Conservation (phyloP, 306 rosid genomes). For the Cicer pinnatifidum region DNA sequence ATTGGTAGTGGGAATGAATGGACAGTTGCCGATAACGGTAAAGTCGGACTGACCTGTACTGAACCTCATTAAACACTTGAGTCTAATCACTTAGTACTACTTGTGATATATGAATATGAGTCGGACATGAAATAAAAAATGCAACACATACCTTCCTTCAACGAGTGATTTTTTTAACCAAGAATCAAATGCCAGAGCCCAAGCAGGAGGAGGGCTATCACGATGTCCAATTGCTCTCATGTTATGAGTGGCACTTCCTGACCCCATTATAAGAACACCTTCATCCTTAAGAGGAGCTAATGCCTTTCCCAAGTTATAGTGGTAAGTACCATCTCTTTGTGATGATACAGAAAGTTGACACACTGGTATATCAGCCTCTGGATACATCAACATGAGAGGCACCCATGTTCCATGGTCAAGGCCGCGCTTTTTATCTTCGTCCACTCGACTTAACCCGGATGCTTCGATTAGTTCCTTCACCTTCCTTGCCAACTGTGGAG, state of each 20-base stretch:
- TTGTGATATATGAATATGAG: no score
- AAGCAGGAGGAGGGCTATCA: conserved; percentile 32
- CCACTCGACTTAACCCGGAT: conserved; percentile 5
- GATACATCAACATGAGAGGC: conserved; percentile 32
- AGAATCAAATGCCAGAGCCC: conserved; percentile 51
- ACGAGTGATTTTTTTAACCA: conserved; percentile 43
- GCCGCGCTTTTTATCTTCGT: conserved; percentile 21
- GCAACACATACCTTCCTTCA: conserved; percentile 52
- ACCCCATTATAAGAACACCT: conserved; percentile 65
- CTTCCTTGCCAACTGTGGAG: conserved; percentile 60
- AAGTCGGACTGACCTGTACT: no score
- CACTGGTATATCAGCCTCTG: conserved; percentile 23
- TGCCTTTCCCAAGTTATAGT: conserved; percentile 54
- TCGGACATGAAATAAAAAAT: background rate
- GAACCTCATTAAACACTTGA: no score
- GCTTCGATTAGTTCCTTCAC: conserved; percentile 54
- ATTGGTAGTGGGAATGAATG: no score
- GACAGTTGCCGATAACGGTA: no score
- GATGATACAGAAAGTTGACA: conserved; percentile 31
- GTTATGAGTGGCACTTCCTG: conserved; percentile 70
- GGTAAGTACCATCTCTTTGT: conserved; percentile 12
- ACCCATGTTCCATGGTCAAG: conserved; percentile 34
- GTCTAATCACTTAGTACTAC: no score
- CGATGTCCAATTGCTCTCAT: conserved; percentile 40
- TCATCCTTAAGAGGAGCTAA: conserved; percentile 68